Conservation (phyloP, 345 rosid species). For the Gossypium stocksii region DNA sequence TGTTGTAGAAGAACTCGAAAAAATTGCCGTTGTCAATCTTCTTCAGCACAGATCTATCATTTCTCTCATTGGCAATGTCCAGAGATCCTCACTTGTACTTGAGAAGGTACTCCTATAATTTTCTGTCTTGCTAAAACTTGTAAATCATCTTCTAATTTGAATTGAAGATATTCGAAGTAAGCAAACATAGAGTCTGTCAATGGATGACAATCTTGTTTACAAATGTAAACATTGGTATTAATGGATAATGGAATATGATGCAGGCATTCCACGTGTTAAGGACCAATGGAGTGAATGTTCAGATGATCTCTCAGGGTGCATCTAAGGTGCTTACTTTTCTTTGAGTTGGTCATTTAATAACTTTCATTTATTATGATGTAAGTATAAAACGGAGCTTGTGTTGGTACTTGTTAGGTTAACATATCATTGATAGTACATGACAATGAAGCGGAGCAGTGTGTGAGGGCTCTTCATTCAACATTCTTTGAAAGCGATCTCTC, state of each 20-base stretch:
- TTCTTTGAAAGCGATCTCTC: conserved; percentile 56
- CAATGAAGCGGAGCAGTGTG: conserved; percentile 79
- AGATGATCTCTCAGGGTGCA: conserved; percentile 99
- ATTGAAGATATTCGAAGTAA: neutral
- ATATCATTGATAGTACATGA: conserved; percentile 86
- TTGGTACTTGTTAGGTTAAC: conserved; percentile 51
- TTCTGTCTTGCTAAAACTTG: neutral
- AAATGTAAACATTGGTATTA: neutral
- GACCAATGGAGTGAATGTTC: conserved; percentile 85
- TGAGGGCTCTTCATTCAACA: conserved; percentile 64
- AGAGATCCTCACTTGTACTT: conserved; percentile 82
- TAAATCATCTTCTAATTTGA: neutral
- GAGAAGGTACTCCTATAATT: conserved; percentile 59
- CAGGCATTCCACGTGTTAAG: conserved; percentile 87
- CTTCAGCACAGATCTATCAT: conserved; percentile 86
- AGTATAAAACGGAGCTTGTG: neutral
- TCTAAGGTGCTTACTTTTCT: conserved; percentile 60
- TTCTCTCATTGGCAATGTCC: conserved; percentile 91
- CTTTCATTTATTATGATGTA: neutral
- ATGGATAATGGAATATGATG: conserved; percentile 2
- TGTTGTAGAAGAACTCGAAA: conserved; percentile 94
- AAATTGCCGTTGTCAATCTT: conserved; percentile 87
- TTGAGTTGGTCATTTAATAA: neutral
- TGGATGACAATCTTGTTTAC: conserved; percentile 3
- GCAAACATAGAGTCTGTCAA: neutral